Percentiles rank a stretch among this genome's conserved stretches.
phyloP scores from a whole-genome alignment of 768 basidiomycete species.

The Wakefieldia striispora region DNA sequence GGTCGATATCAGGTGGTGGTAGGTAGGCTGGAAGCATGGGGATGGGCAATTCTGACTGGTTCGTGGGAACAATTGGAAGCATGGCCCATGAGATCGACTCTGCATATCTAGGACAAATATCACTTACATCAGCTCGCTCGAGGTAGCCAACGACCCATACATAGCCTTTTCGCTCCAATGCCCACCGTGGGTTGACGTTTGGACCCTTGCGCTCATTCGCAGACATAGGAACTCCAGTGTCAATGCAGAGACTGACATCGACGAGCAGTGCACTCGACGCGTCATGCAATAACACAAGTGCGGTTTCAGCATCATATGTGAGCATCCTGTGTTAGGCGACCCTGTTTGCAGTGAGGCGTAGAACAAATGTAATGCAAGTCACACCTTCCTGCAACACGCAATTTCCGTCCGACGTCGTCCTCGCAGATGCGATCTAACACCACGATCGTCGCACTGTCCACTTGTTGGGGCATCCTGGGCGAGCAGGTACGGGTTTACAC shows the following conservation, averaged over 20 bases:
- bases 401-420: constrained; percentile 45
- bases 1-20: constrained; percentile 40
- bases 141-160: constrained; percentile 59
- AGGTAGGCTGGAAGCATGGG: constrained; percentile 43
- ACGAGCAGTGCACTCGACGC: constrained; percentile 51
- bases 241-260: constrained; percentile 54
- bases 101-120: constrained; percentile 2
- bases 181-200: constrained; percentile 39
- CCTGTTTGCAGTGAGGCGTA: constrained; percentile 13
- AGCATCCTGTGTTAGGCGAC: constrained; percentile 44
- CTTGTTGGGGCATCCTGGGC: constrained; percentile 45
- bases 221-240: constrained; percentile 25
- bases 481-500: neutral
- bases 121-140: constrained; percentile 46
- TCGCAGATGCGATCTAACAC: constrained; percentile 41
- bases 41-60: constrained; percentile 40
- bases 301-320: constrained; percentile 50
- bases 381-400: constrained; percentile 61
- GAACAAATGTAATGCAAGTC: constrained; percentile 21
- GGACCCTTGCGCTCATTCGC: constrained; percentile 8
- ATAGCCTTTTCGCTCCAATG: constrained; percentile 47
- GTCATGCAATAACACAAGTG: constrained; percentile 49
- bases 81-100: constrained; percentile 14
- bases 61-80: constrained; percentile 9
- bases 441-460: constrained; percentile 46